Percentiles rank a stretch among this genome's conserved stretches.
phyloP scores from a whole-genome alignment of 2,329 filamentous ascomycete species.

The Chrysosphaeria jannelii region DNA sequence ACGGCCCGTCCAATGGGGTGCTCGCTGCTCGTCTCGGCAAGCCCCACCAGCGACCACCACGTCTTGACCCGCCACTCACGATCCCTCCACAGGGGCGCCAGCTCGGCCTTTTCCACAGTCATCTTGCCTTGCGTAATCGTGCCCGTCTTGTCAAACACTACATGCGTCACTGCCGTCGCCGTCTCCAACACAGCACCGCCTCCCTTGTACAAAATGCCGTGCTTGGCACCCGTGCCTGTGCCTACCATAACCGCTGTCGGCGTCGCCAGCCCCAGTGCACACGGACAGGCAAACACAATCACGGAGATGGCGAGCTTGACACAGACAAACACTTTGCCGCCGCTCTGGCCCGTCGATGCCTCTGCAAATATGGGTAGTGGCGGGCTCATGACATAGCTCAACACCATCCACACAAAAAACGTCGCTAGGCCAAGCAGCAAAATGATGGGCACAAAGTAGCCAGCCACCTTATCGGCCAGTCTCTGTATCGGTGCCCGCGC shows the following conservation, averaged over 20 bases:
- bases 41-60: constrained; percentile 88
- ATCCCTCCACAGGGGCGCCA: constrained; percentile 37
- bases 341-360: constrained; percentile 43
- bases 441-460: constrained; percentile 81
- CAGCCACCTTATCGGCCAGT: constrained; percentile 68
- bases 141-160: constrained; percentile 88
- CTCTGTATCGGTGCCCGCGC: constrained; percentile 81
- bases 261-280: constrained; percentile 80
- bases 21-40: constrained; percentile 88
- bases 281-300: constrained; percentile 93
- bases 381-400: constrained; percentile 57
- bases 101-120: constrained; percentile 47
- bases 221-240: constrained; percentile 82
- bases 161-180: constrained; percentile 64
- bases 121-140: constrained; percentile 88
- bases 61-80: constrained; percentile 37
- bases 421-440: constrained; percentile 58
- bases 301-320: constrained; percentile 94
- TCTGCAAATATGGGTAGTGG: constrained; percentile 87
- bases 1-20: constrained; percentile 89
- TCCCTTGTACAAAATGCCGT: constrained; percentile 93
- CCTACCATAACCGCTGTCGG: constrained; percentile 98
- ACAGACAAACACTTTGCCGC: constrained; percentile 87
- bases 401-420: constrained; percentile 77
- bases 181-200: constrained; percentile 74